Conservation (phyloP, 192 early-diverging fungal genomes). For the Rhizophagus sp. region DNA sequence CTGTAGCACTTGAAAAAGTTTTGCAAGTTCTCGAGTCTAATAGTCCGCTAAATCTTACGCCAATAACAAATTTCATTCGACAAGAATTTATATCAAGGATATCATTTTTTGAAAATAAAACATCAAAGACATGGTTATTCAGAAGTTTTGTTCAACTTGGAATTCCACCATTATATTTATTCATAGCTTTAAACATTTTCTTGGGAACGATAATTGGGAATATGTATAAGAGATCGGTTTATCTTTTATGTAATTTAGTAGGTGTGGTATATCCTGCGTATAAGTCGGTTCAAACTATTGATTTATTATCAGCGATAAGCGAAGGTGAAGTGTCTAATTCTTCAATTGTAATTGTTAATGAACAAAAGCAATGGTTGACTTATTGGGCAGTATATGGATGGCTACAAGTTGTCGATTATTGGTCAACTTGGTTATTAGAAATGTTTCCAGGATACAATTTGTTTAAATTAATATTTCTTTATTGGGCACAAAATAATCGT, state of each 20-base stretch:
- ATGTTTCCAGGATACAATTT: conserved; percentile 55
- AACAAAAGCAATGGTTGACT: conserved; percentile 52
- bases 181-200: conserved; percentile 32
- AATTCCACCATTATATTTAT: conserved; percentile 38
- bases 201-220: conserved; percentile 30
- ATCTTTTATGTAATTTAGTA: conserved; percentile 44
- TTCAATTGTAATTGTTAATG: conserved; percentile 16
- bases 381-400: conserved; percentile 63
- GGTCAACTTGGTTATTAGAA: conserved; percentile 42
- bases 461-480: conserved; percentile 51
- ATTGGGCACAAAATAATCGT: conserved; percentile 58
- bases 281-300: conserved; percentile 47
- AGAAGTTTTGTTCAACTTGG: conserved; percentile 36
- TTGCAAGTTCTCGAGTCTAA: conserved; percentile 38
- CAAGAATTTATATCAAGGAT: conserved; percentile 41
- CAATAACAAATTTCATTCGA: conserved; percentile 43
- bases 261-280: conserved; percentile 56
- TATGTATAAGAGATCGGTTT: conserved; percentile 42
- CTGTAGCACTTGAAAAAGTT: conserved; percentile 35
- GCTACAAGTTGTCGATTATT: conserved; percentile 56
- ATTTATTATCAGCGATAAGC: conserved; percentile 25
- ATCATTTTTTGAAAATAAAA: conserved; percentile 35
- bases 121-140: conserved; percentile 30
- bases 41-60: conserved; percentile 45
- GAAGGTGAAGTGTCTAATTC: conserved; percentile 8